Evolutionary conservation across 257 asterid species (phyloP), one percentile per base, ranked within the genome.

Genomic region (Leonotis leonurus): DNA sequence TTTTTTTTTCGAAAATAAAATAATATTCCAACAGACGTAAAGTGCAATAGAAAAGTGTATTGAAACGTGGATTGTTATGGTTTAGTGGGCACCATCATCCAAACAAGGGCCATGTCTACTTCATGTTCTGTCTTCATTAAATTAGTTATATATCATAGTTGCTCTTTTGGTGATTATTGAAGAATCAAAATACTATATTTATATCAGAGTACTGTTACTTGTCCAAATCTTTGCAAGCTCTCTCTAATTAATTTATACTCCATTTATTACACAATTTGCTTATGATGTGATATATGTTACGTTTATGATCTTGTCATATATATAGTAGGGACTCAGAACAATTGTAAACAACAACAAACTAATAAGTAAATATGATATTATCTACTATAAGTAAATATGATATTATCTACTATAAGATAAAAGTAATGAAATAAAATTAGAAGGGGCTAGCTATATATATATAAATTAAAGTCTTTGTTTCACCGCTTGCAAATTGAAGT

Each of bases 91-190:
- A 56, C 62, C 67, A 36, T 62, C 67, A 70, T 63, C 61, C 62
- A 70, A 70, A 64, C 61, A 70, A 64, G 71, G 71, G 24, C 62
- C 66, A 33, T 10, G 62, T 56, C 56, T 27, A 46, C 37, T 64
- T 25, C 29, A 70, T 70, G 48, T 30, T n/a, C n/a, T 70, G 56
- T 63, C 64, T 56, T 68, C 26, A 24, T 68, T 36, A 24, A 59
- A 50, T 35, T 49, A 16, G 22, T 43, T n/a, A 25, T n/a, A 22
- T 43, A 24, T 8, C 58, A 22, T 45, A 32, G 24, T 35, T n/a
- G n/a, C 6, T 5, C 44, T 8, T 55, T 56, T 11, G 4, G 12
- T 36, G 35, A 57, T 21, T 37, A 37, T 37, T 36, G n/a, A 21
- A 36, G 33, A 56, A 37, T 7, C 4, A 56, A 35, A 35, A 4